Conservation (phyloP, 345 rosid genomes). For the Microthlaspi erraticum region DNA sequence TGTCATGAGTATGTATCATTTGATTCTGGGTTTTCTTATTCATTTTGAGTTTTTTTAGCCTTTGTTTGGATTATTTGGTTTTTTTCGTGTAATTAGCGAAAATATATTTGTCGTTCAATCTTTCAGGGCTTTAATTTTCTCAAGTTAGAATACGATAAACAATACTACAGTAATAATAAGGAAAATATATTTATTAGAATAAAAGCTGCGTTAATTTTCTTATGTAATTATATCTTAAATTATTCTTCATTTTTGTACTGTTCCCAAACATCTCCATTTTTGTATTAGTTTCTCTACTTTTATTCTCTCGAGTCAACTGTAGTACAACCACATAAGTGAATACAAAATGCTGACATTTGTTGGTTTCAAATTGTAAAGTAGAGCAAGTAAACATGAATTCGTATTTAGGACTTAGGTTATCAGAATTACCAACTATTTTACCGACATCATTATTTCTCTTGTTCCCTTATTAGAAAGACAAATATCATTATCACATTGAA, state of each 20-base stretch:
- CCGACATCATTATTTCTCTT: slow-evolving; percentile 44
- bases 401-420: slow-evolving; percentile 39
- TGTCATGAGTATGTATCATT: slow-evolving; percentile 9
- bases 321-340: slow-evolving; percentile 24
- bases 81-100: too few species aligned
- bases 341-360: slow-evolving; percentile 31
- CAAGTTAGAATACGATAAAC: too few species aligned
- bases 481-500: slow-evolving; percentile 43
- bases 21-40: background rate
- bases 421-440: slow-evolving; percentile 40
- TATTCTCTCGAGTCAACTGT: slow-evolving; percentile 18
- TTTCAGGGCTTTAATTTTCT: too few species aligned
- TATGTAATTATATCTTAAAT: background rate
- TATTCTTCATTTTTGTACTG: background rate
- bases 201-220: too few species aligned
- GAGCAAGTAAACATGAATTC: slow-evolving; percentile 7
- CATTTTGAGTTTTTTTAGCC: too few species aligned
- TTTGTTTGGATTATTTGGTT: too few species aligned
- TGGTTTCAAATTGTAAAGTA: slow-evolving; percentile 30
- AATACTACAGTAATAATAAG: too few species aligned
- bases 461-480: slow-evolving; percentile 40
- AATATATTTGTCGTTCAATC: too few species aligned
- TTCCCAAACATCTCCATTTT: background rate
- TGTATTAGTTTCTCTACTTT: background rate
- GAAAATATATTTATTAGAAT: too few species aligned